Conservation (phyloP, 768 basidiomycete genomes). For the Hygrophoropsis aurantiaca region DNA sequence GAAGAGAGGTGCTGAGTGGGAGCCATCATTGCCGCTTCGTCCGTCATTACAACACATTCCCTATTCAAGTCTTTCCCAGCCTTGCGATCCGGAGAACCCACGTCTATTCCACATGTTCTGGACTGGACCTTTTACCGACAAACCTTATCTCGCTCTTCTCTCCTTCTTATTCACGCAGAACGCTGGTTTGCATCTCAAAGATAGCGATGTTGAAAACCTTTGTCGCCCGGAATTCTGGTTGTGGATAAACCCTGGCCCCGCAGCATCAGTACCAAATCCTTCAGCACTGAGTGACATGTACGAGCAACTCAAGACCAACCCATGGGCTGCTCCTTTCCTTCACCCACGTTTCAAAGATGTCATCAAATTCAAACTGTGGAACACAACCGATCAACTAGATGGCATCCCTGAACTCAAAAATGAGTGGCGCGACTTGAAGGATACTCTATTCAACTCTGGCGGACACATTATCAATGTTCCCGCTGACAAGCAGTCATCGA, state of each 20-base stretch:
- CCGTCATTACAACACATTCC: conserved; percentile 53
- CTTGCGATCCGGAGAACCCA: conserved; percentile 85
- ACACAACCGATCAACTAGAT: conserved; percentile 96
- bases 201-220: conserved; percentile 36
- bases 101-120: conserved; percentile 99
- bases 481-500: conserved; percentile 34
- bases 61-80: conserved; percentile 51
- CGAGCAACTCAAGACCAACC: conserved; percentile 74
- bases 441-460: conserved; percentile 85
- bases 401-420: conserved; percentile 85
- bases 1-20: conserved; percentile 63
- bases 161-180: conserved; percentile 98
- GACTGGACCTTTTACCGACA: conserved; percentile 98
- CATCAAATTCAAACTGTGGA: conserved; percentile 96
- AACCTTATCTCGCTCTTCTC: conserved; percentile 92
- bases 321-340: conserved; percentile 95
- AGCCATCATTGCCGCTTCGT: conserved; percentile 46
- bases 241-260: conserved; percentile 99
- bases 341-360: conserved; percentile 90
- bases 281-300: conserved; percentile 82
- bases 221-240: conserved; percentile 96
- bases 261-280: conserved; percentile 85
- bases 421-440: conserved; percentile 79
- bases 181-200: conserved; percentile 71
- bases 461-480: conserved; percentile 73